Base-by-base conservation (phyloP, 83 land plant genomes). In the Thuja plicata region DNA sequence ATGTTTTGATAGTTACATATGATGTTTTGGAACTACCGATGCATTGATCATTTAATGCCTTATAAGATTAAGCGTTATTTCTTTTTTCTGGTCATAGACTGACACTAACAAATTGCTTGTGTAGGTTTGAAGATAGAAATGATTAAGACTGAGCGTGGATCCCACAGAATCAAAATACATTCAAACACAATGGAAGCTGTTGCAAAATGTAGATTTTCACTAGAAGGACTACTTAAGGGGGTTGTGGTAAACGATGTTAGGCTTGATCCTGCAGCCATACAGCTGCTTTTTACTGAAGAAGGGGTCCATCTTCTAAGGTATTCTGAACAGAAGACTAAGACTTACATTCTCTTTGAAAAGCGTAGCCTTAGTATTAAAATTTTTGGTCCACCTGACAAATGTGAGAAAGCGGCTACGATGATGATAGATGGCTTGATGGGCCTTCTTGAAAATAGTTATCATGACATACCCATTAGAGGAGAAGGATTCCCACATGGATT, bases 191-290 rank as follows among this genome's bases (percentile, higher is more conserved):
- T 96, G n/a, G 92, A 89, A 73, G 90, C 89, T 32, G 95, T 94
- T 66, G 98, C 95, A 21, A 94, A 92, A 74, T 71, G 95, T 85
- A 92, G 96, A 78, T 90, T 92, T 70, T 93, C 94, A 45, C 87
- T 97, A 10, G 98, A 97, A 62, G 88, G 89, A 91, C 90, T 97
- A 55, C 87, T 94, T 89, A 93, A 90, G 87, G 98, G 97, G 81
- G 94, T 73, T 82, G 86, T 89, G 12, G 38, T 94, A 34, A 82
- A 84, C 60, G 91, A 97, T 88, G 87, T 90, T 3, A 89, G 83
- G 89, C 91, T 95, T 32, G 92, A 91, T 38, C 88, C 89, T 21
- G 38, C 88, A 1, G 88, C 91, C 45, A 57, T 95, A 19, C 92
- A 93, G 87, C 91, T 89, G 16, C 87, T 95, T 16, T 94, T 92